Conservation (phyloP, 352 stramenopile species). For the Globisporangium takayamanum region DNA sequence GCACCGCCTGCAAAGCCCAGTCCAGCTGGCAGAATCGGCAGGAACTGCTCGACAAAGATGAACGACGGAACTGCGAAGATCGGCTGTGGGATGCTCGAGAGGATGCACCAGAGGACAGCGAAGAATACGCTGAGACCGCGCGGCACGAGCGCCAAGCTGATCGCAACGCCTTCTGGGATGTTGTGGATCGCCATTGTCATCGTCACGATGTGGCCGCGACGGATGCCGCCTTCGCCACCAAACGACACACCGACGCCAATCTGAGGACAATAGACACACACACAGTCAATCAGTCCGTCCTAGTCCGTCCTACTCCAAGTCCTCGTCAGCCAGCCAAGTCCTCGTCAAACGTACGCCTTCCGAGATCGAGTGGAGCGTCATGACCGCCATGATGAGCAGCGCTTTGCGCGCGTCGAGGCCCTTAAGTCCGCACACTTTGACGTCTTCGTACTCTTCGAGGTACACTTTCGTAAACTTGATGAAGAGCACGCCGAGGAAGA, state of each 20-base stretch:
- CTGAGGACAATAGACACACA: conserved; percentile 12
- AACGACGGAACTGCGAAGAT: conserved; percentile 97
- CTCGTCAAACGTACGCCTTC: conserved; percentile 81
- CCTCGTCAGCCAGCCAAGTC: too few relatives aligned
- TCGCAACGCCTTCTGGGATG: conserved; percentile 96
- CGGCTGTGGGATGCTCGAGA: conserved; percentile 92
- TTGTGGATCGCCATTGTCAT: conserved; percentile 98
- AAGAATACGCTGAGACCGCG: conserved; percentile 87
- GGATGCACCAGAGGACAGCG: conserved; percentile 85
- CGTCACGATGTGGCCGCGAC: conserved; percentile 95
- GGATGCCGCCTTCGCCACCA: conserved; percentile 88
- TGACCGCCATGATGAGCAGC: conserved; percentile 97
- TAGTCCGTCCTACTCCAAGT: too few relatives aligned
- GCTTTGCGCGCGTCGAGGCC: conserved; percentile 88
- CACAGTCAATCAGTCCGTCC: neutral
- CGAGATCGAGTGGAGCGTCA: conserved; percentile 98
- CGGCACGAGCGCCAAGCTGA: conserved; percentile 93
- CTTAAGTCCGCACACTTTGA: conserved; percentile 81
- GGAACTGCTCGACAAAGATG: conserved; percentile 89
- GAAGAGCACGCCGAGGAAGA: conserved; percentile 92
- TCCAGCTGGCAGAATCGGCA: conserved; percentile 92
- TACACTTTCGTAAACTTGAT: conserved; percentile 95
- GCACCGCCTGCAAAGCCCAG: conserved; percentile 96
- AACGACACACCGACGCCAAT: conserved; percentile 97
- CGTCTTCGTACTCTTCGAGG: conserved; percentile 93